These are phyloP conservation scores for Trypanosoma grayi DNA, from an alignment of 208 protist genomes.

Conservation along the genomic window DNA sequence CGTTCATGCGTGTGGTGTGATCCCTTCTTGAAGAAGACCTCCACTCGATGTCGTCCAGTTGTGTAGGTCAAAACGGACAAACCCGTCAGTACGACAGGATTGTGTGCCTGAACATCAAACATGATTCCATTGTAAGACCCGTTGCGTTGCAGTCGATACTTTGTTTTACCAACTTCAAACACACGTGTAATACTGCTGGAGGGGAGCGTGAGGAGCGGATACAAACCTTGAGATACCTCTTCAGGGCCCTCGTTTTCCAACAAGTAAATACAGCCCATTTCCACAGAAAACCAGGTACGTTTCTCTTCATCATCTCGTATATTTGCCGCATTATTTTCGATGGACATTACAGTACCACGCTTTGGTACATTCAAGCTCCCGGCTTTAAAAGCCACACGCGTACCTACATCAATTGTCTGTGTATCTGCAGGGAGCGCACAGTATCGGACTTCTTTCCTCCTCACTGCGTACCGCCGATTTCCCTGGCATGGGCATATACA, in stretches of 20 bases:
- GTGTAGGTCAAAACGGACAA: slow-evolving; percentile 70
- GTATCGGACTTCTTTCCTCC: slow-evolving; percentile 67
- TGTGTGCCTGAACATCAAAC: slow-evolving; percentile 81
- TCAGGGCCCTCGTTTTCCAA: slow-evolving; percentile 70
- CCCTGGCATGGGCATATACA: slow-evolving; percentile 24
- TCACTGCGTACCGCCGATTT: slow-evolving; percentile 38
- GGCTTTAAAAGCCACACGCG: slow-evolving; percentile 55
- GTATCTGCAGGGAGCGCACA: slow-evolving; percentile 60
- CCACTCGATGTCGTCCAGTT: slow-evolving; percentile 70
- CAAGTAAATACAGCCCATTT: slow-evolving; percentile 57
- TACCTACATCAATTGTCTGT: slow-evolving; percentile 34
- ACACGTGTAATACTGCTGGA: slow-evolving; percentile 54
- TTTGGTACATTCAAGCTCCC: slow-evolving; percentile 57
- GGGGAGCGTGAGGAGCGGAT: slow-evolving; percentile 61
- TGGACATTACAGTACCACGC: slow-evolving; percentile 46
- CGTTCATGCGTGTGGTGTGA: slow-evolving; percentile 62
- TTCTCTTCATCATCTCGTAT: slow-evolving; percentile 65
- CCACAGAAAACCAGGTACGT: slow-evolving; percentile 44
- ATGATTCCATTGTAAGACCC: slow-evolving; percentile 89
- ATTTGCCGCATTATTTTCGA: slow-evolving; percentile 36
- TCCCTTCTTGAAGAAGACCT: slow-evolving; percentile 85
- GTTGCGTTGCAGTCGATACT: slow-evolving; percentile 63
- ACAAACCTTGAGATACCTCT: slow-evolving; percentile 34
- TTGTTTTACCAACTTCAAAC: slow-evolving; percentile 85
- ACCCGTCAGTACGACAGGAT: slow-evolving; percentile 68